These are phyloP conservation scores for Amanita rubescens DNA, from an alignment of 768 basidiomycete genomes.

Conservation along the genomic window DNA sequence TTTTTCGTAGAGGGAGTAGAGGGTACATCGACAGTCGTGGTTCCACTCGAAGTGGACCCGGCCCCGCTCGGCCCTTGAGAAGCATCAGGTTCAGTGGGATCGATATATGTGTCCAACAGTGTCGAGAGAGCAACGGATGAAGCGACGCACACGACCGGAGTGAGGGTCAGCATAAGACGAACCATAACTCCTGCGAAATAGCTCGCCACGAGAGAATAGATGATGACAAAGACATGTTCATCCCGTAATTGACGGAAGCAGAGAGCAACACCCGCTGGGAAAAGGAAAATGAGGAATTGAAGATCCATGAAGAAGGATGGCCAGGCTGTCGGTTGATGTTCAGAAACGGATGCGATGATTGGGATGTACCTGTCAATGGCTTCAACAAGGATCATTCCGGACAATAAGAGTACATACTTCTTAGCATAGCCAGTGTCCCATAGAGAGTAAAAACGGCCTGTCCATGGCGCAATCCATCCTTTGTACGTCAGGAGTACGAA, in stretches of 20 bases:
- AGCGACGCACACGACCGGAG: constrained; percentile 92
- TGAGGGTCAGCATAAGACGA: constrained; percentile 94
- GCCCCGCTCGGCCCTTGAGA: constrained; percentile 26
- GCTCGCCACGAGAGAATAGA: constrained; percentile 91
- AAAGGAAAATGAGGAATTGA: constrained; percentile 93
- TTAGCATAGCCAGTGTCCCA: constrained; percentile 99
- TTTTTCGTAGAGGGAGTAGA: constrained; percentile 42
- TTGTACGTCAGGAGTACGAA: constrained; percentile 83
- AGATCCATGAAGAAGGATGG: constrained; percentile 99
- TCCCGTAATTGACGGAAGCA: constrained; percentile 94
- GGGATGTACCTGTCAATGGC: constrained; percentile 67
- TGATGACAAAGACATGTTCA: constrained; percentile 97
- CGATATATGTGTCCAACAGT: constrained; percentile 84
- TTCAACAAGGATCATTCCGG: constrained; percentile 7
- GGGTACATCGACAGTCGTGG: constrained; percentile 19
- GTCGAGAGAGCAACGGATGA: constrained; percentile 88
- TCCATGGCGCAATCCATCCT: constrained; percentile 98
- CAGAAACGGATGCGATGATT: constrained; percentile 97
- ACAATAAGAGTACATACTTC: constrained; percentile 48
- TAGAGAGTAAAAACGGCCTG: constrained; percentile 97
- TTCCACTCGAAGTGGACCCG: constrained; percentile 15
- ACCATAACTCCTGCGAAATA: constrained; percentile 99
- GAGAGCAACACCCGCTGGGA: constrained; percentile 92
- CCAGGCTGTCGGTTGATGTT: constrained; percentile 99
- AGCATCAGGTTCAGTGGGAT: constrained; percentile 62